These are phyloP conservation scores for Vairimorpha necatrix DNA, from an alignment of 371 early-diverging fungal species.

Conservation along the genomic window DNA sequence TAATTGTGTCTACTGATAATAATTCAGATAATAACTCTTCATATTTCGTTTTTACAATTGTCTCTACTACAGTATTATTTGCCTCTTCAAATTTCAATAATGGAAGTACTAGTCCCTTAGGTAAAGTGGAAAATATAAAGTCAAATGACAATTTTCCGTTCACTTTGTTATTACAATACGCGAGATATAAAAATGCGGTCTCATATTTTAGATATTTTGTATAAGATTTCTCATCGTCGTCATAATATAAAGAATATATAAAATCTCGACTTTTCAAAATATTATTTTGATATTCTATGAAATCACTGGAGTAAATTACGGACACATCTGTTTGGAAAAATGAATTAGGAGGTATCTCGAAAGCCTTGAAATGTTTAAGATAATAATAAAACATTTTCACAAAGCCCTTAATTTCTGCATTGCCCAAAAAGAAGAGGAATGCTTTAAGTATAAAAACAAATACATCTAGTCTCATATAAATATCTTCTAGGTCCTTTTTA, in stretches of 20 bases:
- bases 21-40: conserved; percentile 12
- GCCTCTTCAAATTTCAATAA: background rate
- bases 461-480: background rate
- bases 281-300: background rate
- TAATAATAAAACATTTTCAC: background rate
- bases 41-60: background rate
- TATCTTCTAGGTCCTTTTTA: background rate
- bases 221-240: background rate
- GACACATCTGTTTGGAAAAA: background rate
- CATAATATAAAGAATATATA: background rate
- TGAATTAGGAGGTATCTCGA: background rate
- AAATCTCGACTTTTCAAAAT: background rate
- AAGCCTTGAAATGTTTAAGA: background rate
- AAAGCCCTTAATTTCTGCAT: background rate
- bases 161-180: background rate
- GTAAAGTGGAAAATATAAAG: background rate
- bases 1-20: conserved; percentile 2
- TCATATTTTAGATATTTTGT: background rate
- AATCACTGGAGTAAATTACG: background rate
- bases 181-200: background rate
- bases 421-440: background rate
- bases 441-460: background rate
- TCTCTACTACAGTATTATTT: background rate
- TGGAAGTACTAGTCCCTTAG: background rate
- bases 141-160: background rate